Evolutionary conservation across 352 stramenopile genomes (phyloP).

Genomic region (Globisporangium echinulatum): DNA sequence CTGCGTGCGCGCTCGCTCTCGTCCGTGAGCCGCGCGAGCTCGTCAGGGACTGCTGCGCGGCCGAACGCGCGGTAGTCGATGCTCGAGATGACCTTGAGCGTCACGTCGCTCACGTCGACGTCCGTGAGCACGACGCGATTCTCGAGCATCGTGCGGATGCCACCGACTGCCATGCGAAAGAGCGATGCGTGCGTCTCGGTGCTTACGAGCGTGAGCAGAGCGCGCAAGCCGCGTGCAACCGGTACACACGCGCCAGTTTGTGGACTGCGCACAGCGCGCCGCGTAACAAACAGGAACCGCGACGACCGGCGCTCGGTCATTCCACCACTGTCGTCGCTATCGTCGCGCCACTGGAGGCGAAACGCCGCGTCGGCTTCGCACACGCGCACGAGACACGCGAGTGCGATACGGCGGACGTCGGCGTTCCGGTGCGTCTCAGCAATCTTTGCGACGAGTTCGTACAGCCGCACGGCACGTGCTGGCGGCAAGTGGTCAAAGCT

Average conservation of each 20-base stretch:
- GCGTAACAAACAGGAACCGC: slow-evolving; percentile 60
- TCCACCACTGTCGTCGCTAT: too few species aligned
- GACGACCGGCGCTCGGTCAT: slow-evolving; percentile 48
- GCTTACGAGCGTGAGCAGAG: slow-evolving; percentile 70
- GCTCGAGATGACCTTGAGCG: slow-evolving; percentile 72
- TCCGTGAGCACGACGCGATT: slow-evolving; percentile 75
- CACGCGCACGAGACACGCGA: slow-evolving; percentile 63
- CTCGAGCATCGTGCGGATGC: slow-evolving; percentile 67
- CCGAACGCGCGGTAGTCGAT: slow-evolving; percentile 82
- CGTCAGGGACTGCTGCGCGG: slow-evolving; percentile 59
- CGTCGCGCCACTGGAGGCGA: slow-evolving; percentile 61
- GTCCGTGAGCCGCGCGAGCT: slow-evolving; percentile 29
- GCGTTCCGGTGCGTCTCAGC: slow-evolving; percentile 63
- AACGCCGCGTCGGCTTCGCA: slow-evolving; percentile 60
- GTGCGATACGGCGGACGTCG: slow-evolving; percentile 48
- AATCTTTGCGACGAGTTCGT: slow-evolving; percentile 62
- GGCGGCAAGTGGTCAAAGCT: slow-evolving; percentile 78
- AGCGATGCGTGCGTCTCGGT: slow-evolving; percentile 56
- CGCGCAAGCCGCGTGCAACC: slow-evolving; percentile 48
- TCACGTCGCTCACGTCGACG: slow-evolving; percentile 80
- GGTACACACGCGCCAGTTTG: slow-evolving; percentile 48
- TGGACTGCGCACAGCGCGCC: slow-evolving; percentile 27
- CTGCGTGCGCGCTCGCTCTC: slow-evolving; percentile 6
- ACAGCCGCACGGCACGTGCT: slow-evolving; percentile 64
- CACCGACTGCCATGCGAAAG: slow-evolving; percentile 72